Evolutionary conservation across 345 rosid genomes (phyloP).

Genomic region (thale cress (Arabidopsis thaliana)): DNA sequence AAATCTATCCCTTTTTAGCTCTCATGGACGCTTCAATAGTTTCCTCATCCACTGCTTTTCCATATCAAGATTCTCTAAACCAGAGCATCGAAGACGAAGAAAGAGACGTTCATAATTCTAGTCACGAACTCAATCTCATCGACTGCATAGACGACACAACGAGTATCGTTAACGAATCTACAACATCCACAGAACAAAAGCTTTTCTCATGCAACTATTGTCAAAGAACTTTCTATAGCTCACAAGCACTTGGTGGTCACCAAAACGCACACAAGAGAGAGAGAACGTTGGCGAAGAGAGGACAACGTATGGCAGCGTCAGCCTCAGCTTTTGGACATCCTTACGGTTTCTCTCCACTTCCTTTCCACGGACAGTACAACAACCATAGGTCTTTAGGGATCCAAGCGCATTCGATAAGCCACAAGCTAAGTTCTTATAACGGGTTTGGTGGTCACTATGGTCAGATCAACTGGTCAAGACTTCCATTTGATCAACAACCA

Average conservation of each 20-base stretch:
- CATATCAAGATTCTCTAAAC: slow-evolving; percentile 31
- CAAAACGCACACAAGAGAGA: slow-evolving; percentile 93
- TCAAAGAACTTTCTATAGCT: slow-evolving; percentile 82
- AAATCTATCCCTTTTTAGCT: slow-evolving; percentile 4
- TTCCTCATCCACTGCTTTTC: slow-evolving; percentile 41
- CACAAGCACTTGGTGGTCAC: slow-evolving; percentile 94
- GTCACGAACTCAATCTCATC: slow-evolving; percentile 69
- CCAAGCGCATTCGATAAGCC: slow-evolving; percentile 67
- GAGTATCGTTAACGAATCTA: slow-evolving; percentile 41
- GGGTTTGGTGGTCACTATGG: slow-evolving; percentile 53
- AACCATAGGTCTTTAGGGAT: slow-evolving; percentile 60
- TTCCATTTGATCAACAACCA: slow-evolving; percentile 60
- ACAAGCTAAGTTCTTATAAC: slow-evolving; percentile 54
- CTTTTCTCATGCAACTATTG: slow-evolving; percentile 88
- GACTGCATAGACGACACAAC: slow-evolving; percentile 53
- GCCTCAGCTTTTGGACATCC: slow-evolving; percentile 63
- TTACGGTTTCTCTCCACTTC: slow-evolving; percentile 62
- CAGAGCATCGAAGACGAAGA: slow-evolving; percentile 36
- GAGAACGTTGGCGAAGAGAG: slow-evolving; percentile 80
- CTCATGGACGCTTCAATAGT: slow-evolving; percentile 51
- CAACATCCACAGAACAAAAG: slow-evolving; percentile 51
- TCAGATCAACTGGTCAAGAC: slow-evolving; percentile 53
- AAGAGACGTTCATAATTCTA: slow-evolving; percentile 31
- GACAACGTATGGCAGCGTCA: slow-evolving; percentile 53
- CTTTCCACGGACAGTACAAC: slow-evolving; percentile 54